Conservation (phyloP, 2,329 filamentous ascomycete species). For the Fusarium cicatricum region DNA sequence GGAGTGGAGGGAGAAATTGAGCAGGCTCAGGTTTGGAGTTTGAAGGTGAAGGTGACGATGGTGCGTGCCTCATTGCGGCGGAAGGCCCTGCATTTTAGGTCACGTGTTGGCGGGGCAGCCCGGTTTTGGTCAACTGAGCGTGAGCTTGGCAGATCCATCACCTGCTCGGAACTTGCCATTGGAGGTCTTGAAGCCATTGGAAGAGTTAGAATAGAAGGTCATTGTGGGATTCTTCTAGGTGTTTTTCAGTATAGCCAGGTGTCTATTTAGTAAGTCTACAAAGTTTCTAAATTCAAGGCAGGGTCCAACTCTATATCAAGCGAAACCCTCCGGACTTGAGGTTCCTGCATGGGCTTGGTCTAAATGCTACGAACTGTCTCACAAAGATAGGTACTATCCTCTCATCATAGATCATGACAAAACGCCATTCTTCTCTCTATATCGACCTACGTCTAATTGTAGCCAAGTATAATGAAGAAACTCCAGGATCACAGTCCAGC, state of each 20-base stretch:
- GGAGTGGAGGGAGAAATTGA: slow-evolving; percentile 36
- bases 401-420: neutral
- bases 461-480: slow-evolving; percentile 14
- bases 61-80: slow-evolving; percentile 41
- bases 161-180: slow-evolving; percentile 10
- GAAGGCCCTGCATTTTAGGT: slow-evolving; percentile 38
- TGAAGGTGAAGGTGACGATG: slow-evolving; percentile 42
- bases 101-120: slow-evolving; percentile 48
- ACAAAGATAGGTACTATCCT: too few species aligned
- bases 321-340: neutral
- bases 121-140: slow-evolving; percentile 19
- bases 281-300: slow-evolving; percentile 2
- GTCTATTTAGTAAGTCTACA: too few species aligned
- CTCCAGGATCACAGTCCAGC: slow-evolving; percentile 14
- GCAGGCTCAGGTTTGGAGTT: slow-evolving; percentile 41
- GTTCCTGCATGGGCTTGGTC: too few species aligned
- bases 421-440: slow-evolving; percentile 23
- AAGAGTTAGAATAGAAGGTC: too few species aligned
- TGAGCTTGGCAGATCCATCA: slow-evolving; percentile 2
- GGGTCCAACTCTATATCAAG: slow-evolving; percentile 13
- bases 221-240: too few species aligned
- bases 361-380: too few species aligned
- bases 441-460: neutral
- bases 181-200: neutral
- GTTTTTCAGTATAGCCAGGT: too few species aligned